Base-by-base conservation (phyloP, 2,329 filamentous ascomycete species). In the Fusarium sambucinum region DNA sequence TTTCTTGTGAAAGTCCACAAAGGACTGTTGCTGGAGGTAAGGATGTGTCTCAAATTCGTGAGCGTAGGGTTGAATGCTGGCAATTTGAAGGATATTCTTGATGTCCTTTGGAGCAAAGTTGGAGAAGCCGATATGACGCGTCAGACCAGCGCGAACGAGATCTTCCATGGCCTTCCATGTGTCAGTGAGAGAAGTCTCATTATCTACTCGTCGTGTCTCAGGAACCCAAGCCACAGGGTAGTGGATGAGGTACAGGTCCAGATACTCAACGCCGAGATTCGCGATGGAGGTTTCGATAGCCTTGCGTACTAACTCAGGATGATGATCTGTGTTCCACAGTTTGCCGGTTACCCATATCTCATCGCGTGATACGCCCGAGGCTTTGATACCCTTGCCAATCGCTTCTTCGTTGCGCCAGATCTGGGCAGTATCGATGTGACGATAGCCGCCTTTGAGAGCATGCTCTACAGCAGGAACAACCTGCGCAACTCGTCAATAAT, bases 341-440 rank as follows among this genome's bases (percentile, higher is more conserved):
- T 80, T 79, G 40, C 74, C 75, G 6, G 70, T 73, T 6, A 73
- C 58, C 72, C 47, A 79, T 13, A 78, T 68, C 1, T 78, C 74
- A 9, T 73, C 66, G 13, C 77, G 73, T 5, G 68, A 62, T 3
- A 78, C 59, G 14, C 66, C 68, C 1, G 65, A 72, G 6, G 66
- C 68, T 13, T 58, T 77, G 66, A 86, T 85, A 21, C 82, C 84
- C 42, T 80, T 72, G 16, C 84, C 83, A 41, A 85, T 82, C 63
- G 84, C 82, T 5, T 75, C 73, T 66, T 85, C 88, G 73, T 90
- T 90, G 73, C 86, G 86, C 73, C 92, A 91, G 42, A 87, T 87
- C 59, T 89, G 82, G 44, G 78, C 77, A 6, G 86, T 87, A 74
- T 85, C 84, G 66, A 88, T 84, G 70, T 87, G 85, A 37, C 84